A percentile compares a stretch with the other conserved stretches of the same genome.
phyloP scores from a whole-genome alignment of 1,284 basidiomycete genomes.

The Pholiota adiposa region DNA sequence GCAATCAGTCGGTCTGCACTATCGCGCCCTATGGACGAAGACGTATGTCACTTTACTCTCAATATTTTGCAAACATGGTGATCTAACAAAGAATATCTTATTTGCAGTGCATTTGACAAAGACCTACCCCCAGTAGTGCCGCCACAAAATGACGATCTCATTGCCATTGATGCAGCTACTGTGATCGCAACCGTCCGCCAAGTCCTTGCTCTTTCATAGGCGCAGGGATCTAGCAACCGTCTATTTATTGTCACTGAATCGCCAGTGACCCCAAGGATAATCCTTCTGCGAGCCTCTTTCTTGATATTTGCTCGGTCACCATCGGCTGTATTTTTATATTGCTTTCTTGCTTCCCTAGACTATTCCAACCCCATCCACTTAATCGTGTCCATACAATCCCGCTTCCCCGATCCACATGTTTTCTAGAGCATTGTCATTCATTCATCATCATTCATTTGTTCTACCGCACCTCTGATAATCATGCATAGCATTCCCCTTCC shows the following conservation, averaged over 20 bases:
- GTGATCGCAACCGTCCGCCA: constrained; percentile 47
- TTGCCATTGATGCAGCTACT: constrained; percentile 58
- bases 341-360: not conserved
- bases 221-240: no score
- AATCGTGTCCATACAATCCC: not conserved
- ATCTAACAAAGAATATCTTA: not conserved
- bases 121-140: constrained; percentile 36
- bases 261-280: not conserved
- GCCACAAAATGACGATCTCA: constrained; percentile 41
- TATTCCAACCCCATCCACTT: not conserved
- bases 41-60: constrained; percentile 41
- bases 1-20: constrained; percentile 68
- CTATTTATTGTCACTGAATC: not conserved
- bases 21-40: constrained; percentile 75
- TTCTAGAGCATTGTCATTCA: no score
- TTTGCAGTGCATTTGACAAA: constrained; percentile 2
- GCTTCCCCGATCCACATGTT: no score
- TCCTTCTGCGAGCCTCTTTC: not conserved
- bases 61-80: not conserved
- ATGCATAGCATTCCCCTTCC: no score
- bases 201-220: constrained; percentile 22
- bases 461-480: no score
- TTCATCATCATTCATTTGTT: no score
- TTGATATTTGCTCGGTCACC: not conserved
- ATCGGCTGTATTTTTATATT: constrained; percentile 4